Conservation (phyloP, 352 stramenopile species). For the Phytophthora citrophthora region DNA sequence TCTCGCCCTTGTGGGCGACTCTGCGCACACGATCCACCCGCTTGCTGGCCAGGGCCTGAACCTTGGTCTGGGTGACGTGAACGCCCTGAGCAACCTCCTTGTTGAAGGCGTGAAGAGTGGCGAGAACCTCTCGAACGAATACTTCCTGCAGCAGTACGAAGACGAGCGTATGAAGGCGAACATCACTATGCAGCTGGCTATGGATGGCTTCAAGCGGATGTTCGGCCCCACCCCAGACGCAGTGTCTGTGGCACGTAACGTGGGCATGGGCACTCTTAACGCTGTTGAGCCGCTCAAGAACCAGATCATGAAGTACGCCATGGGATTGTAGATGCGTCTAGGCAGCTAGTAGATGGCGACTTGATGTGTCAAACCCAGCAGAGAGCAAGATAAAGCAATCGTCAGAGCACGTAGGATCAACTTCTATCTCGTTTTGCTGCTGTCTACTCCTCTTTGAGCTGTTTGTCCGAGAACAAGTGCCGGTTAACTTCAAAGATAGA, state of each 20-base stretch:
- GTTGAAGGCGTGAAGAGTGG: conserved; percentile 80
- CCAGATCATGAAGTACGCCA: conserved; percentile 91
- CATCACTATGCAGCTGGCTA: conserved; percentile 82
- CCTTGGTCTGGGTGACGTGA: conserved; percentile 93
- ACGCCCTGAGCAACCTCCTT: conserved; percentile 77
- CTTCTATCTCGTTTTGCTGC: conserved; percentile 23
- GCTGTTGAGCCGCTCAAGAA: conserved; percentile 89
- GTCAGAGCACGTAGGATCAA: conserved; percentile 28
- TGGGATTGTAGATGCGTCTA: conserved; percentile 68
- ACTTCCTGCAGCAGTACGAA: conserved; percentile 89
- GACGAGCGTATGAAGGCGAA: conserved; percentile 87
- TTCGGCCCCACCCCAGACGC: conserved; percentile 80
- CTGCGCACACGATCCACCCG: conserved; percentile 96
- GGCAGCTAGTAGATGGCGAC: conserved; percentile 20
- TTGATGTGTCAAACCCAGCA: conserved; percentile 13
- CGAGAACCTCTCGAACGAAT: conserved; percentile 75
- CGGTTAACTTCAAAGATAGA: conserved; percentile 76
- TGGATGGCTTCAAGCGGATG: conserved; percentile 91
- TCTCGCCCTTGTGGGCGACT: conserved; percentile 94
- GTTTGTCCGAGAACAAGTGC: conserved; percentile 52
- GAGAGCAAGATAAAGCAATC: conserved; percentile 25
- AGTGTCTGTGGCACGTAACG: conserved; percentile 77
- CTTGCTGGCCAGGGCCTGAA: conserved; percentile 97
- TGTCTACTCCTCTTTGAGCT: conserved; percentile 33
- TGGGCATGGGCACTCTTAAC: conserved; percentile 89